Evolutionary conservation across 1,139 yeast genomes (phyloP), one percentile per base, ranked within the genome.

Genomic region (Geotrichum candidum): DNA sequence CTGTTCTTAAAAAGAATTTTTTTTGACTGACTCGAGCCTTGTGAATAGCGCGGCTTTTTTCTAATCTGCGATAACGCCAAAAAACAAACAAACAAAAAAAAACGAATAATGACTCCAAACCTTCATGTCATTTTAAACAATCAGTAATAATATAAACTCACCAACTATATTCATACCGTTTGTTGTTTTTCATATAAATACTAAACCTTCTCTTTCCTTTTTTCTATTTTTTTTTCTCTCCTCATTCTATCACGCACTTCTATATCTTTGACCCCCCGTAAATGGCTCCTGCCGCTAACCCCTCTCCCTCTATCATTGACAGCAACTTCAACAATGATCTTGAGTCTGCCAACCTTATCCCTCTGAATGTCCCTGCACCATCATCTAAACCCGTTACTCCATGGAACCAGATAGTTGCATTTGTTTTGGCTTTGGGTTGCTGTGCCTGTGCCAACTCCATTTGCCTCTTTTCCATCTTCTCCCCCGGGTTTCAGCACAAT

Each of bases 391-490:
- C 6, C 18, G 48, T n/a, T 18, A n/a, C 48, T 3, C 18, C 48
- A 41, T 41, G 48, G 48, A 41, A 41, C 23, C 48, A 41, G 22
- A 41, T 41, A 41, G 13, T 54, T 22, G 64, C 66, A 7, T 67
- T 66, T 53, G 46, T 57, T 5, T 61, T 66, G n/a, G 64, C 67
- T 10, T 50, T 68, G 22, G 22, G 61, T 1, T 62, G 67, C 56
- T 89, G 97, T 73, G 78, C 90, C 2, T 81, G 87, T 48, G 85
- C 91, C 25, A 97, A 96, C 1, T 88, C 96, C 25, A 88, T 91
- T 61, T 79, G 90, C 64, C 79, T 91, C 46, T 90, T 90, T 71
- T 86, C 96, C 22, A 78, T 94, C 57, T 91, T 87, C 73, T 84
- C 96, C 15, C 82, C 88, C 25, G 82, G 87, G n/a, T 82, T 94